Evolutionary conservation across 495 filamentous ascomycete genomes (phyloP), one percentile per base, ranked within the genome.

Genomic region (Polyplosphaeria fusca): DNA sequence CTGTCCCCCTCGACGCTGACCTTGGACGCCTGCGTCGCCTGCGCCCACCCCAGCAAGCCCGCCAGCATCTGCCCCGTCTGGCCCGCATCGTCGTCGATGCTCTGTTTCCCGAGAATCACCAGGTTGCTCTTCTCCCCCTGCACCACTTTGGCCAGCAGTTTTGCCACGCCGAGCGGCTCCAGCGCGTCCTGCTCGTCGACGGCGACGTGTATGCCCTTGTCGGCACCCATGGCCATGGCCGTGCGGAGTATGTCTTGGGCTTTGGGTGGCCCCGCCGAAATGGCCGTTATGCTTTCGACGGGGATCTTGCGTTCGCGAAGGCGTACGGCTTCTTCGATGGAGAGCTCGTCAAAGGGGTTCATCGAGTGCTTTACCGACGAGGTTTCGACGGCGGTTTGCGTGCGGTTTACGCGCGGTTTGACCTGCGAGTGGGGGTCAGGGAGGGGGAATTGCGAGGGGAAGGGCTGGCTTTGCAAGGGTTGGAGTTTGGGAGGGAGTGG

Each of bases 51-150:
- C 70, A 98, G 68, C 68, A 98, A 65, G 18, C 91, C 93, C 1
- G 94, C 93, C 14, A 98, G 80, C 91, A 98, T 97, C 82, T 95
- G 91, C 9, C 93, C 93, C 50, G 94, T 97, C 87, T 98, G 93
- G 48, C 82, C 84, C 55, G 91, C 83, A 70, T 98, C 93, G 67
- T 95, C 91, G 72, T 98, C 93, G 68, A 98, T 98, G 53, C 86
- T 88, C 84, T 98, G 93, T 78, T 97, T 97, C 37, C 93, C 93
- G 51, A 96, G 75, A 51, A 98, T 82, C 7, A 98, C 90, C 50
- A 98, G 72, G 74, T 98, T 95, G 67, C 86, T 82, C 60, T 87
- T 84, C 75, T 97, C 87, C 69, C 81, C 75, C 68, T 86, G 77
- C 7, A 89, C 92, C 1, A 91, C 86, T 51, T 78, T 77, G 65